phyloP scores from a whole-genome alignment of 352 stramenopile genomes.

The Thalassiosira hispida region DNA sequence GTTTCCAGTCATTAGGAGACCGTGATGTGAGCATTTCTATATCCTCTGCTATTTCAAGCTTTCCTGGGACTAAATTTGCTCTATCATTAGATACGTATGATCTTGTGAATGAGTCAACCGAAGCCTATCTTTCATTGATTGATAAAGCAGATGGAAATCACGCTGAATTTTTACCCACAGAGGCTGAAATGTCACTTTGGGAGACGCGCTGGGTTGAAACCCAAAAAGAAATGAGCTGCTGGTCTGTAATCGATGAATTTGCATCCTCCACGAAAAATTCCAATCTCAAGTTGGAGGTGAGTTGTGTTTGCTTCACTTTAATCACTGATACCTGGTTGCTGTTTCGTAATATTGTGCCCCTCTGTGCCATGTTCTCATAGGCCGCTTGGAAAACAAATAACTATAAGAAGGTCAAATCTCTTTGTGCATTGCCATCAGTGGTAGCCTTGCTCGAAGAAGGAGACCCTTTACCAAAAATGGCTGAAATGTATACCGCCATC shows the following conservation, averaged over 20 bases:
- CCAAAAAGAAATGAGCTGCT: constrained; percentile 82
- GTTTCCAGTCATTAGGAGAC: constrained; percentile 72
- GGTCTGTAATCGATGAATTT: constrained; percentile 77
- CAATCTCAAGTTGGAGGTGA: constrained; percentile 71
- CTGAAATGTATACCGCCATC: constrained; percentile 82
- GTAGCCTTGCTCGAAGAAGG: constrained; percentile 73
- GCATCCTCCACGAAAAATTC: constrained; percentile 55
- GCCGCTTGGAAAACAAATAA: constrained; percentile 83
- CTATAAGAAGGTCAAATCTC: constrained; percentile 74
- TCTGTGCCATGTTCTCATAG: no score
- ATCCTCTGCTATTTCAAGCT: constrained; percentile 55
- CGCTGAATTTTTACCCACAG: constrained; percentile 48
- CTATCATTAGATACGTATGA: constrained; percentile 81
- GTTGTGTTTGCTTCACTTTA: no score
- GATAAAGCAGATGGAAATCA: constrained; percentile 57
- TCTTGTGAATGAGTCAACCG: constrained; percentile 69
- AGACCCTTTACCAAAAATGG: constrained; percentile 78
- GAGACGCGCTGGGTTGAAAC: constrained; percentile 81
- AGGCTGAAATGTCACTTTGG: constrained; percentile 80
- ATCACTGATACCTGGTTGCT: no score
- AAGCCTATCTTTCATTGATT: constrained; percentile 74
- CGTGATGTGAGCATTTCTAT: constrained; percentile 62
- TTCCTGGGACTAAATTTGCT: constrained; percentile 65
- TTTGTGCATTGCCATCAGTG: constrained; percentile 64
- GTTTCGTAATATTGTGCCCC: no score